phyloP scores from a whole-genome alignment of 2,329 filamentous ascomycete species.

The Cryphonectria nitschkei region DNA sequence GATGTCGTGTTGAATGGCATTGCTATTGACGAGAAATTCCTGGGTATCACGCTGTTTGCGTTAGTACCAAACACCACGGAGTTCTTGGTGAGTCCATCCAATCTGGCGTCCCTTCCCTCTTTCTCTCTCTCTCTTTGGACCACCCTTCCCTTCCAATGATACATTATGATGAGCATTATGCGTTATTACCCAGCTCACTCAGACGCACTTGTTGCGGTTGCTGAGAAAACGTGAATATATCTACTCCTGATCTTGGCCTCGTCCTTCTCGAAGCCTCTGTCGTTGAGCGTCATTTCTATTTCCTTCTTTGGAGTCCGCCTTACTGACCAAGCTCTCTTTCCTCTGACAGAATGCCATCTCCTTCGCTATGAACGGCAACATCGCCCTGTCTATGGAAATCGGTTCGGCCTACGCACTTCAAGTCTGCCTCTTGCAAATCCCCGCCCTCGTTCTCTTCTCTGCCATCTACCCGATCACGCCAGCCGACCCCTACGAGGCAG shows the following conservation, averaged over 20 bases:
- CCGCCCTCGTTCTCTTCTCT: conserved; percentile 88
- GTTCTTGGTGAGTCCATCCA: conserved; percentile 71
- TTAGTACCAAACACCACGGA: conserved; percentile 98
- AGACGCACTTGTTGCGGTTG: conserved; percentile 20
- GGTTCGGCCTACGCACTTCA: conserved; percentile 96
- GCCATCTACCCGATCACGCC: conserved; percentile 66
- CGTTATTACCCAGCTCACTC: conserved; percentile 31
- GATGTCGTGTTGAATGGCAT: conserved; percentile 93
- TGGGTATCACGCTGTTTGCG: conserved; percentile 95
- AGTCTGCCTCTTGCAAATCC: conserved; percentile 93
- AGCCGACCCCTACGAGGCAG: conserved; percentile 45
- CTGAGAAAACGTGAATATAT: conserved; percentile 24
- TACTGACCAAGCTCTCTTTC: not conserved
- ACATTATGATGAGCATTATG: conserved; percentile 26
- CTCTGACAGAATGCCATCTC: conserved; percentile 83
- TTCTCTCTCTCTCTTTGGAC: conserved; percentile 2
- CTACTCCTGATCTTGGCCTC: conserved; percentile 24
- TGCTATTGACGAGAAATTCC: conserved; percentile 93
- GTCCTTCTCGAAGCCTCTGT: conserved; percentile 16
- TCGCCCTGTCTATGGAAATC: conserved; percentile 98
- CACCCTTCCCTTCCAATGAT: not conserved
- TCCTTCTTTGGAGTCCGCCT: not conserved
- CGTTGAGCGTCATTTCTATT: not conserved
- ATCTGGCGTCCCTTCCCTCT: not conserved
- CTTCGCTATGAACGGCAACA: conserved; percentile 99